Conservation (phyloP, 257 asterid genomes). For the Nicotiana undulata region DNA sequence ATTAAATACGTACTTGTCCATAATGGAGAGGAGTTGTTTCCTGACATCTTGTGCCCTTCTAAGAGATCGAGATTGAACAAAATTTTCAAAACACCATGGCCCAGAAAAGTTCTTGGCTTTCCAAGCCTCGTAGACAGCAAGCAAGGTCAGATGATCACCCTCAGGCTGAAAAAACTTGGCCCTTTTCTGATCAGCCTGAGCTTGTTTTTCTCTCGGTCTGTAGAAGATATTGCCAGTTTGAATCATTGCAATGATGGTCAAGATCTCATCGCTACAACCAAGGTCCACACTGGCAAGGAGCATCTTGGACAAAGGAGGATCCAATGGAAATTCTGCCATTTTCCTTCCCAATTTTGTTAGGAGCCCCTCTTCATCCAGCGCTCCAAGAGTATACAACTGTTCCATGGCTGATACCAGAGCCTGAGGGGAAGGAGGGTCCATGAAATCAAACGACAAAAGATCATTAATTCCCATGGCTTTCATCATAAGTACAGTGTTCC, state of each 20-base stretch:
- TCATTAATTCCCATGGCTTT: slow-evolving; percentile 97
- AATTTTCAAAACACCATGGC: slow-evolving; percentile 94
- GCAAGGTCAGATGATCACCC: slow-evolving; percentile 88
- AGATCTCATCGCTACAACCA: slow-evolving; percentile 88
- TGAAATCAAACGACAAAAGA: slow-evolving; percentile 78
- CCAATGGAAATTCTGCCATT: slow-evolving; percentile 98
- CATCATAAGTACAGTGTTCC: slow-evolving; percentile 70
- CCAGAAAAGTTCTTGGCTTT: slow-evolving; percentile 84
- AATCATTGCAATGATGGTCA: slow-evolving; percentile 91
- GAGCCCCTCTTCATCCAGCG: slow-evolving; percentile 90
- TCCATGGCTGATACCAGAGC: slow-evolving; percentile 96
- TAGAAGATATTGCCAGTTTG: slow-evolving; percentile 89
- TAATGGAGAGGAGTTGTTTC: slow-evolving; percentile 77
- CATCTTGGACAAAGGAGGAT: slow-evolving; percentile 89
- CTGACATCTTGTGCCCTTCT: slow-evolving; percentile 92
- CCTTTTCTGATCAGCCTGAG: slow-evolving; percentile 87
- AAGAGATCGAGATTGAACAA: slow-evolving; percentile 77
- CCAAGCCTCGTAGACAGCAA: slow-evolving; percentile 96
- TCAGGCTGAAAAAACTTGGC: slow-evolving; percentile 92
- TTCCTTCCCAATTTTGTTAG: slow-evolving; percentile 87
- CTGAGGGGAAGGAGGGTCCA: slow-evolving; percentile 96
- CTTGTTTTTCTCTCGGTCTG: slow-evolving; percentile 95
- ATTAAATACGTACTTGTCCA: slow-evolving; percentile 30
- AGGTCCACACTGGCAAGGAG: slow-evolving; percentile 81
- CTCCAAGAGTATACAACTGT: slow-evolving; percentile 85